Base-by-base conservation (phyloP, 2,329 filamentous ascomycete species). In the Cercospora sojina region DNA sequence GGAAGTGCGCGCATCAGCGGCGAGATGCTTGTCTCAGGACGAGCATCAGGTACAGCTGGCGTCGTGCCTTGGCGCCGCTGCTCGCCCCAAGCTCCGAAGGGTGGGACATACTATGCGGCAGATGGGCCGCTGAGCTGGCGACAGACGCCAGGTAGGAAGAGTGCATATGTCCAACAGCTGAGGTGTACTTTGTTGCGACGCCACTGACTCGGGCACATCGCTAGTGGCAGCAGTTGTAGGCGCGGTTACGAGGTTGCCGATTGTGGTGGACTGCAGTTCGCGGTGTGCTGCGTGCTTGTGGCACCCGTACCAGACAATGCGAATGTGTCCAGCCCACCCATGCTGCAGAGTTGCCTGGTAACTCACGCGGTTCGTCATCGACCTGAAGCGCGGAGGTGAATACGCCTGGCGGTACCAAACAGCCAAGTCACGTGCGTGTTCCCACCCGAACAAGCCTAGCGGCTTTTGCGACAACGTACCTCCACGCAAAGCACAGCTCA, bases 181-280 rank as follows among this genome's bases (percentile, higher is more conserved):
- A 62, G 29, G 60, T 62, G 41, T 51, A 23, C 20, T 31, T 25
- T 29, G 35, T 10, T 29, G 18, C 57, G 20, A 59, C 56, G 49
- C 60, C 60, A 62, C 60, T 62, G 60, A 62, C 18, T 62, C 60
- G 31, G 35, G 38, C 18, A 12, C 35, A 47, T 23, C 8, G 35
- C 38, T 27, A 60, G 25, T 13, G 32, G 20, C 18, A 47, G 58
- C 23, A 31, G 51, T 55, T 31, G 51, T 55, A 55, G 51, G 51
- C 51, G 29, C 51, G 25, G 5, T 9, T 20, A 49, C 43, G 43
- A 25, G 35, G n/a, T 49, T 49, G 20, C 43, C 38, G 38, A 31
- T 18, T 29, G 38, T 49, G 13, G 35, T 49, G 27, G 6, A 23
- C 23, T 49, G 20, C 43, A 49, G 43, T 49, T 49, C 18, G 43